Base-by-base conservation (phyloP, 1,284 basidiomycete genomes). In the Cutaneotrichosporon cavernicola region DNA sequence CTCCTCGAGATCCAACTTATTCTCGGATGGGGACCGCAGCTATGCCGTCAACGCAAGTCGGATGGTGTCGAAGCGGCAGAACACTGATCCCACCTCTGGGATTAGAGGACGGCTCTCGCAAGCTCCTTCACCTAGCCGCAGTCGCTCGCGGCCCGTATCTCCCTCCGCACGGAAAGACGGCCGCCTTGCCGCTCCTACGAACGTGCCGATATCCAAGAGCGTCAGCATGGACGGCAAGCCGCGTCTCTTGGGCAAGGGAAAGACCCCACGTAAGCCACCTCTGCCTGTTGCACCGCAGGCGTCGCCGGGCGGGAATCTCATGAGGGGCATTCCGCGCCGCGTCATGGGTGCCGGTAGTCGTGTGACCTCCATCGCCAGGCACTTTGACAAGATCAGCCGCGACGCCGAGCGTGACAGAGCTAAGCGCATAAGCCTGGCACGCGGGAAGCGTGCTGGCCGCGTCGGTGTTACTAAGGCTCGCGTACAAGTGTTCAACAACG, bases 401-500 rank as follows among this genome's bases (percentile, higher is more conserved):
- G 83, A 85, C 64, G 83, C 83, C 2, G 84, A 85, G 64, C 76
- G 82, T 11, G 83, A 85, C 58, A 73, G 82, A 4, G 81, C 82
- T 61, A 81, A 81, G 61, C 77, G 81, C n/a, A 72, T 83, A 16
- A 73, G 77, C 10, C 65, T 77, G 9, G 76, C 94, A 71, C 86
- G 92, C n/a, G 89, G 90, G 16, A 89, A 88, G 68, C 87, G 91
- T 51, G 92, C 93, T n/a, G 88, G 96, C 46, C 96, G 97, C 2
- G 92, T 99, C 9, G 90, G 90, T 8, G 89, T 89, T 38, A 90
- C 94, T 4, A 87, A 89, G 61, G 93, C 93, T 8, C 93, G 89
- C 65, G 91, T 98, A 0, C 89, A 95, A 74, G 87, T 98, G 46
- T 87, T 97, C 55, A 89, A 91, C 69, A 97, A 91, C 72, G 87